Conservation (phyloP, 1,139 yeast genomes). For the Zygoascus meyerae region DNA sequence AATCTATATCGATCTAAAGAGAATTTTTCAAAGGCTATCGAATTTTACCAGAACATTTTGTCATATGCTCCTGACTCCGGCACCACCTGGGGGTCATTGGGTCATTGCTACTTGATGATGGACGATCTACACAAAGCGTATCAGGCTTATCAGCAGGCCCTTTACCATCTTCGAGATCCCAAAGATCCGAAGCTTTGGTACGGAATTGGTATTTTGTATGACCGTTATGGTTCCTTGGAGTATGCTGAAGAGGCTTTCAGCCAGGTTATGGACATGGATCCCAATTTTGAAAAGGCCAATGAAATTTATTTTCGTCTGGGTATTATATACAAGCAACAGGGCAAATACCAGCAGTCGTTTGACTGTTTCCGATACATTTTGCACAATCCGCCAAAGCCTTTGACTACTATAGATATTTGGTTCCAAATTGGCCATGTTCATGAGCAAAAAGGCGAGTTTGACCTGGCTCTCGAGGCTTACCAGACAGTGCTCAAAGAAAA, state of each 20-base stretch:
- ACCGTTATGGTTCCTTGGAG: slow-evolving; percentile 90
- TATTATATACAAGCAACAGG: slow-evolving; percentile 94
- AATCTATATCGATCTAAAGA: slow-evolving; percentile 84
- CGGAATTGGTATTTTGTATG: slow-evolving; percentile 94
- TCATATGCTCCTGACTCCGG: slow-evolving; percentile 82
- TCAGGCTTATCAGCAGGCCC: slow-evolving; percentile 93
- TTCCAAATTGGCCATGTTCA: slow-evolving; percentile 94
- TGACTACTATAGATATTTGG: slow-evolving; percentile 97
- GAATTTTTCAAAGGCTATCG: slow-evolving; percentile 89
- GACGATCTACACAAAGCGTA: slow-evolving; percentile 95
- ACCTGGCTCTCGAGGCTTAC: slow-evolving; percentile 89
- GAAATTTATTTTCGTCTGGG: slow-evolving; percentile 95
- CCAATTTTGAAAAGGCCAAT: slow-evolving; percentile 90
- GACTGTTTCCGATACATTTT: slow-evolving; percentile 92
- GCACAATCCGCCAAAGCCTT: slow-evolving; percentile 87
- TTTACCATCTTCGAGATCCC: slow-evolving; percentile 84
- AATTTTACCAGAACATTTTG: slow-evolving; percentile 81
- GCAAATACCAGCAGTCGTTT: slow-evolving; percentile 75
- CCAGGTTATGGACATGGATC: slow-evolving; percentile 90
- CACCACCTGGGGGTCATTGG: slow-evolving; percentile 94
- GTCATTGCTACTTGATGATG: slow-evolving; percentile 94
- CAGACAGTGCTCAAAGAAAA: slow-evolving; percentile 85
- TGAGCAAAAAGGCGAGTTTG: slow-evolving; percentile 90
- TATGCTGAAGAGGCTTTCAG: slow-evolving; percentile 98
- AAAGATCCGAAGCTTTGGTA: slow-evolving; percentile 97